These are phyloP conservation scores for Cercospora zeae-maydis DNA, from an alignment of 2,329 filamentous ascomycete species.

Conservation along the genomic window DNA sequence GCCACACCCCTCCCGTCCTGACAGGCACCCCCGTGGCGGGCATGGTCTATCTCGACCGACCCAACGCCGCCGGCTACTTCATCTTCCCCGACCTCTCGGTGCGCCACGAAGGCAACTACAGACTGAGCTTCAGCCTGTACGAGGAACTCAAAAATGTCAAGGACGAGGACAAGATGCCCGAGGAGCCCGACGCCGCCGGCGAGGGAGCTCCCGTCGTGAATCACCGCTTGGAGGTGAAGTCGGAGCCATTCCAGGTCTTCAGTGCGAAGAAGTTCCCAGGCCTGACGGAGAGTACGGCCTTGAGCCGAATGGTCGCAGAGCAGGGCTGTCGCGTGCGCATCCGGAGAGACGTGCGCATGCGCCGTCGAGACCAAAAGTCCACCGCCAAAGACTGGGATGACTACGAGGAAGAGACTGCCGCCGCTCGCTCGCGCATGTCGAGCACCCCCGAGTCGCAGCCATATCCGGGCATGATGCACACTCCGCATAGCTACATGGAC, in stretches of 20 bases:
- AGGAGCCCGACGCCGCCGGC: conserved; percentile 38
- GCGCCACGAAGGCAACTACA: conserved; percentile 88
- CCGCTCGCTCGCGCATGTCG: conserved; percentile 46
- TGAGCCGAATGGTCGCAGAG: conserved; percentile 89
- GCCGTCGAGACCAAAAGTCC: conserved; percentile 71
- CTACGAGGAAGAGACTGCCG: conserved; percentile 54
- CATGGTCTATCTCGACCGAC: conserved; percentile 92
- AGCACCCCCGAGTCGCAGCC: conserved; percentile 33
- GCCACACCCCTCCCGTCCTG: conserved; percentile 73
- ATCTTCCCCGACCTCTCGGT: conserved; percentile 97
- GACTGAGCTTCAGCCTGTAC: conserved; percentile 87
- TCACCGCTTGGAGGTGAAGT: conserved; percentile 87
- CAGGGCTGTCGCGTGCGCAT: conserved; percentile 97
- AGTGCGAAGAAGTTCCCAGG: conserved; percentile 99
- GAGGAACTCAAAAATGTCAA: conserved; percentile 85
- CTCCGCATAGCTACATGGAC: conserved; percentile 32
- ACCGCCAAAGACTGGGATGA: conserved; percentile 64
- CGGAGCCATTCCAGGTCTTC: conserved; percentile 79
- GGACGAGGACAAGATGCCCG: conserved; percentile 62
- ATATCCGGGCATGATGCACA: conserved; percentile 23
- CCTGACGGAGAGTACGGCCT: conserved; percentile 77
- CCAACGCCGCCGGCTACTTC: conserved; percentile 78
- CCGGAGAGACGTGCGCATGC: conserved; percentile 87
- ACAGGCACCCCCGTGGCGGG: conserved; percentile 93
- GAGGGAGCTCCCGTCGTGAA: conserved; percentile 62